Conservation (phyloP, 1,284 basidiomycete species). For the Chalciporus sp. region DNA sequence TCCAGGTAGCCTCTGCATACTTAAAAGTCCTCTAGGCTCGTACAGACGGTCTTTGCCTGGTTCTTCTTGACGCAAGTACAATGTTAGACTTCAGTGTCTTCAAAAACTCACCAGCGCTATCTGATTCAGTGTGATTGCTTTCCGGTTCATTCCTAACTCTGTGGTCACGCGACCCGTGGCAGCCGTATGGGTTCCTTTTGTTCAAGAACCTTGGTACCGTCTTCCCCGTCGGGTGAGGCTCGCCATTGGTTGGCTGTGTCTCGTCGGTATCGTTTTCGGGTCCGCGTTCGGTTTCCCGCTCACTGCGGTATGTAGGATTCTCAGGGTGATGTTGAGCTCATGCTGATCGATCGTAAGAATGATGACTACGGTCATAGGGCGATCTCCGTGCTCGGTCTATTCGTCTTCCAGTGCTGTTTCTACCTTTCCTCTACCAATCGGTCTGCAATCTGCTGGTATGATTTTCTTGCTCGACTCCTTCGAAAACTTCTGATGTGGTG, state of each 20-base stretch:
- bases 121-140: constrained; percentile 66
- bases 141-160: constrained; percentile 75
- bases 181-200: constrained; percentile 63
- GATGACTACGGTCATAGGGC: constrained; percentile 75
- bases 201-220: constrained; percentile 70
- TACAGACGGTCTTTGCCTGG: constrained; percentile 81
- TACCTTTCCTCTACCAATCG: constrained; percentile 65
- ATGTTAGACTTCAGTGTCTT: not conserved
- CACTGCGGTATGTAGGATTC: constrained; percentile 45
- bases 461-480: not conserved
- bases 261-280: constrained; percentile 76
- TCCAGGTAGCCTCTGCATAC: constrained; percentile 6
- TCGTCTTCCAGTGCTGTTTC: constrained; percentile 76
- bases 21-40: constrained; percentile 50
- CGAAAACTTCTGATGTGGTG: constrained; percentile 10
- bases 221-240: constrained; percentile 62
- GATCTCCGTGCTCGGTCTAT: constrained; percentile 78
- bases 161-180: constrained; percentile 66
- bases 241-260: constrained; percentile 69
- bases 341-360: constrained; percentile 42
- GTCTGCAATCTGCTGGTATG: constrained; percentile 66
- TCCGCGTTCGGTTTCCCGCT: constrained; percentile 81
- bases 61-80: constrained; percentile 65
- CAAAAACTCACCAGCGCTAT: not conserved
- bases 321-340: not conserved